Percentiles rank a stretch among this genome's conserved stretches.
These are phyloP conservation scores for Aspergillus unguis DNA, from an alignment of 2,329 filamentous ascomycete genomes.

Conservation along the genomic window DNA sequence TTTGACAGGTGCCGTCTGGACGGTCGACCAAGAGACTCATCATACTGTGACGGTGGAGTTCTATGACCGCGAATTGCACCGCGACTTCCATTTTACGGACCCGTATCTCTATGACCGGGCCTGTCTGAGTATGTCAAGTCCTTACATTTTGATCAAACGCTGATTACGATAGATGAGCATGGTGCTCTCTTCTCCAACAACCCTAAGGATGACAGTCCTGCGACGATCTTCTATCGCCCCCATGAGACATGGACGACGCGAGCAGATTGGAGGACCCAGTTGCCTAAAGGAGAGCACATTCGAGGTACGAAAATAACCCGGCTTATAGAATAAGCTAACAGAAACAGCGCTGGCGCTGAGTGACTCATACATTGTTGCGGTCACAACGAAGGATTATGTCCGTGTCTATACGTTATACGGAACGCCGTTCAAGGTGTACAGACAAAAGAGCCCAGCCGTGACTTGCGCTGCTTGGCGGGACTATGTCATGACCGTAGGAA, in stretches of 20 bases:
- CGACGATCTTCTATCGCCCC: constrained; percentile 90
- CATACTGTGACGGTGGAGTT: constrained; percentile 97
- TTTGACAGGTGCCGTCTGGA: constrained; percentile 92
- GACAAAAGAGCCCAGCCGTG: constrained; percentile 89
- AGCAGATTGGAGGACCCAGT: constrained; percentile 80
- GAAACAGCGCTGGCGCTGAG: constrained; percentile 74
- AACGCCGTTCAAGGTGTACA: constrained; percentile 80
- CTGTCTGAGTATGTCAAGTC: constrained; percentile 60
- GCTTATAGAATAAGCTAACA: not conserved
- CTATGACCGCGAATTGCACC: constrained; percentile 86
- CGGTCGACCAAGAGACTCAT: constrained; percentile 88
- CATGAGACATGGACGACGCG: constrained; percentile 95
- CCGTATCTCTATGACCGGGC: constrained; percentile 95
- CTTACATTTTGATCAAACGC: constrained; percentile 1
- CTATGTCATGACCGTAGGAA: constrained; percentile 94
- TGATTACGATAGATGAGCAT: constrained; percentile 58
- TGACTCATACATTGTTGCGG: constrained; percentile 85
- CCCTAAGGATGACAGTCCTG: constrained; percentile 63
- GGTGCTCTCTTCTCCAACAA: constrained; percentile 83
- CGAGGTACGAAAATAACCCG: constrained; percentile 41
- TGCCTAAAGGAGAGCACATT: constrained; percentile 85
- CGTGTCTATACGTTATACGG: constrained; percentile 92
- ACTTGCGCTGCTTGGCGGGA: constrained; percentile 93
- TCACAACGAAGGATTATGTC: constrained; percentile 82
- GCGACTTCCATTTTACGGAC: constrained; percentile 97